Evolutionary conservation across 2,329 filamentous ascomycete species (phyloP), one percentile per base, ranked within the genome.

Genomic region (Colletotrichum sansevieriae): DNA sequence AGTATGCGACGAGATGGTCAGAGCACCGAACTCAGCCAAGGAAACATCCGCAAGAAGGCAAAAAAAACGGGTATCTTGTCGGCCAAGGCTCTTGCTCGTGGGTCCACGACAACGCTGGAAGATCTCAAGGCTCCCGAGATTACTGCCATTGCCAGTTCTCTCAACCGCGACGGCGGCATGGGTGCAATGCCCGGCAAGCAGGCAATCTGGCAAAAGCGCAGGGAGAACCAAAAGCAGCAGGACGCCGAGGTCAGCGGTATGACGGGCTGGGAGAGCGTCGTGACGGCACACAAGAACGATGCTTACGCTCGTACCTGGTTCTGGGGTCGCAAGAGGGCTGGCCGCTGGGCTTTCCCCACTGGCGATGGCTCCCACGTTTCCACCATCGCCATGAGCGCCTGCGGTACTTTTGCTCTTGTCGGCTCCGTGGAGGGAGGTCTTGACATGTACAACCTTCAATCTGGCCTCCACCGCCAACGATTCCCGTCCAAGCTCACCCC

Each of bases 401-500:
- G 96, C 75, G 96, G 96, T 65, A 98, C 93, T 2, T 99, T 99
- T 83, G 95, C 95, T 2, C 81, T 98, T 4, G 86, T 99, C 22
- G 96, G 96, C 1, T 98, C 95, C 1, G 89, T 89, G 35, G 90
- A 87, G 43, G 96, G 96, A 47, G 88, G 90, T 39, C 90, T 99
- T 64, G 94, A 98, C 78, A 95, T 97, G 91, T 98, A 92, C 87
- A 99, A 99, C 77, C 83, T 99, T 67, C 96, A 99, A 78, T 98
- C 96, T 51, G 96, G 96, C 51, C 84, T 91, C 20, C 93, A 97
- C 78, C 90, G 95, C 66, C 94, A 97, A 75, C 89, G 92, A 18
- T 99, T 97, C 78, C 96, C 96, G 0, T 90, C 93, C 9, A 88
- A 87, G 51, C 80, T 97, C 52, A 95, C 92, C 1, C 91, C 92